A percentile compares a stretch with the other conserved stretches of the same genome.
These are phyloP conservation scores for Yamadazyma ubonensis DNA, from an alignment of 805 yeast genomes.

Conservation along the genomic window DNA sequence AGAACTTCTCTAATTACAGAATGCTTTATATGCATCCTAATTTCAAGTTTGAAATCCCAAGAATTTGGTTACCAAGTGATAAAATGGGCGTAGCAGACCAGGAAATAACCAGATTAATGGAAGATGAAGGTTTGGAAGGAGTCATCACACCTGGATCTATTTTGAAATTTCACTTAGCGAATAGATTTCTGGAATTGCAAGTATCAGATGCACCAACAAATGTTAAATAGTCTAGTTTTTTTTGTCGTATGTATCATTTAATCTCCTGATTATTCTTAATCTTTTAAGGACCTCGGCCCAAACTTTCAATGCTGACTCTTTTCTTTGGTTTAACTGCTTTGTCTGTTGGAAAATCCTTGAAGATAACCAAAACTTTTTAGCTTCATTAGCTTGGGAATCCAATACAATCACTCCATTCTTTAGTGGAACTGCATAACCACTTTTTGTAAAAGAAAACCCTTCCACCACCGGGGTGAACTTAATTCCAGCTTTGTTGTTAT, in stretches of 20 bases:
- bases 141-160: constrained; percentile 28
- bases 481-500: constrained; percentile 14
- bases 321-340: constrained; percentile 2
- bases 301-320: constrained; percentile 8
- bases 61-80: constrained; percentile 42
- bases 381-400: constrained; percentile 14
- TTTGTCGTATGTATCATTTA: constrained; percentile 14
- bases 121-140: constrained; percentile 17
- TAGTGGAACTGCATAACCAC: constrained; percentile 26
- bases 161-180: constrained; percentile 16
- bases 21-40: constrained; percentile 38
- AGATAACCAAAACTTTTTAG: constrained; percentile 27
- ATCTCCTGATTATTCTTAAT: constrained; percentile 18
- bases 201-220: constrained; percentile 36
- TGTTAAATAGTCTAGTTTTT: constrained; percentile 19
- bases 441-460: constrained; percentile 27
- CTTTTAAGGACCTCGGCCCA: constrained; percentile 18
- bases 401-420: constrained; percentile 29
- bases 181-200: constrained; percentile 15
- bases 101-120: constrained; percentile 6
- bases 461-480: constrained; percentile 32
- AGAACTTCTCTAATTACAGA: constrained; percentile 13
- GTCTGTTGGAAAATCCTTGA: constrained; percentile 17
- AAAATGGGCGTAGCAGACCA: constrained; percentile 17
- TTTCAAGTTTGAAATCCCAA: constrained; percentile 36